These are phyloP conservation scores for Chenopodium formosanum DNA, from an alignment of 148 eudicot species.

Conservation along the genomic window DNA sequence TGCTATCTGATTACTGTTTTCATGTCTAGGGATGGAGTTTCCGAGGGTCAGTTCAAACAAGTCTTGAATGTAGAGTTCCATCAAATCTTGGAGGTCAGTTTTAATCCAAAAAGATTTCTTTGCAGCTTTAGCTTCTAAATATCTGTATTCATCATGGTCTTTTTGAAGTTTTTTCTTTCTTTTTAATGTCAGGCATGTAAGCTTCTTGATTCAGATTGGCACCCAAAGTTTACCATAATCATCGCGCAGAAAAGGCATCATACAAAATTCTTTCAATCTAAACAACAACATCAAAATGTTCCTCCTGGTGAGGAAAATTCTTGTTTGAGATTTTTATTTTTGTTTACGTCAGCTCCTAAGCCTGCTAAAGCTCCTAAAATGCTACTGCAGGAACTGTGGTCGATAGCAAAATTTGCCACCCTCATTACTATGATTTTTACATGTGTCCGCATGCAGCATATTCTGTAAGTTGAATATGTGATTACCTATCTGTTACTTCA, in stretches of 20 bases:
- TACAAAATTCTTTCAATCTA: slow-evolving; percentile 20
- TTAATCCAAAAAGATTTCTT: background rate
- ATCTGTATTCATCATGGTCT: background rate
- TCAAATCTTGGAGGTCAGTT: slow-evolving; percentile 33
- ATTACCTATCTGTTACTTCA: too few relatives aligned
- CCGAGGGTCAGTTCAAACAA: slow-evolving; percentile 40
- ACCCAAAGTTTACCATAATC: slow-evolving; percentile 17
- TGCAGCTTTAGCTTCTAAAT: background rate
- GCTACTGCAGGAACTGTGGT: slow-evolving; percentile 32
- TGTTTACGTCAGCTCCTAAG: background rate
- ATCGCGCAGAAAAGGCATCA: slow-evolving; percentile 21
- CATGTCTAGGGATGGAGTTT: slow-evolving; percentile 36
- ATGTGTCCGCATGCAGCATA: slow-evolving; percentile 35
- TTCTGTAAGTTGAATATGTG: background rate
- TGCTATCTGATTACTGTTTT: background rate
- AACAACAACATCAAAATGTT: slow-evolving; percentile 13
- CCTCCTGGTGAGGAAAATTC: slow-evolving; percentile 17
- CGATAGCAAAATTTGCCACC: slow-evolving; percentile 37
- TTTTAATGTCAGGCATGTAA: slow-evolving; percentile 18
- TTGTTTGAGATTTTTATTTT: background rate
- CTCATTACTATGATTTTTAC: slow-evolving; percentile 28
- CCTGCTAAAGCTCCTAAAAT: background rate
- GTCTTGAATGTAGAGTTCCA: slow-evolving; percentile 38
- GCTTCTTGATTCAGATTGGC: slow-evolving; percentile 14
- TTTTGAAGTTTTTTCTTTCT: background rate